Base-by-base conservation (phyloP, 176 grass and related monocot genomes). In the Rhynchospora breviuscula region DNA sequence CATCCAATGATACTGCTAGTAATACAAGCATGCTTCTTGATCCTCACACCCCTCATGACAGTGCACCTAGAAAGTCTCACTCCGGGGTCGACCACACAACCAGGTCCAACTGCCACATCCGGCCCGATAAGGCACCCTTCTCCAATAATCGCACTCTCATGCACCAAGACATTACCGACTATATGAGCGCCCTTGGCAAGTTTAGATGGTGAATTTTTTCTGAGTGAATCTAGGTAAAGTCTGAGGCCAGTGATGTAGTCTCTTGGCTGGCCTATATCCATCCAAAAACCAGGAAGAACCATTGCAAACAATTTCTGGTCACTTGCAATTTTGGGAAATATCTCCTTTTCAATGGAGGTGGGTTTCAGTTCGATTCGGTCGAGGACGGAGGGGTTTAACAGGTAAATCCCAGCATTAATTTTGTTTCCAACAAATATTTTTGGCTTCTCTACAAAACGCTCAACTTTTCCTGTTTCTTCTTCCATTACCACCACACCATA, bases 201-300 rank as follows among this genome's bases (percentile, higher is more conserved):
- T 80, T 74, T 91, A 45, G 48, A 75, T 53, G 87, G 80, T 64
- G 88, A 90, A 78, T 86, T 94, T 86, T 97, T 97, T 87, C 87
- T 84, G 51, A 94, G 45, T 7, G 94, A 97, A 40, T 92, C 90
- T 1, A 97, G 89, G 49, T 97, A 97, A 26, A 97, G 90, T 59
- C 85, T 87, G 48, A 97, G 87, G 6, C 94, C 94, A 14, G 92
- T 90, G 60, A 97, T 94, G 87, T 97, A 97, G 56, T 94, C 94
- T 80, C 84, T 97, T 59, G 92, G 92, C 79, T 94, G 94, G 25
- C 87, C 87, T 25, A 94, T 90, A 82, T 97, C 94, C 94, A 97
- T 97, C 94, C 94, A 97, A 83, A 97, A 97, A 52, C 94, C 94
- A 17, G 90, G 92, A 67, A 97, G 92, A n/a, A 97, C 94, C 94